Base-by-base conservation (phyloP, 2,329 filamentous ascomycete genomes). In the Cladosporium sp. region DNA sequence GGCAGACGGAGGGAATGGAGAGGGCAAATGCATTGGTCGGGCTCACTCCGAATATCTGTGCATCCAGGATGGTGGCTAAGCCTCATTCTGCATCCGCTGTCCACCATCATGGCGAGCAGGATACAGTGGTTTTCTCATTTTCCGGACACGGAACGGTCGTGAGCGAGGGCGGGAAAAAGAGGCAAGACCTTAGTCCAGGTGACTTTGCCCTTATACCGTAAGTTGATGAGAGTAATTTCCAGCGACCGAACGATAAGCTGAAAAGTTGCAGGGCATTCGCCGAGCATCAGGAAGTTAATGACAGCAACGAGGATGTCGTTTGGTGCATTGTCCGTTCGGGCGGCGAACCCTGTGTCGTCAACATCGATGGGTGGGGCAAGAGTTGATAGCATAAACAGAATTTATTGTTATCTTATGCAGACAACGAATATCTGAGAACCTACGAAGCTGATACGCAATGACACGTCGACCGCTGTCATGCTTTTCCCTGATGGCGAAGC, bases 31-130 rank as follows among this genome's bases (percentile, higher is more conserved):
- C 84, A n/a, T 76, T 89, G 45, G 75, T 84, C 43, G 76, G 80
- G 63, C 78, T 81, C 65, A 83, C 79, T 50, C 79, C 84, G 55
- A 79, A 78, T 55, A 78, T 89, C 68, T 87, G 85, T 64, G 83
- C 83, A 31, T 82, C 82, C 43, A 77, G 84, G 80, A 69, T 72
- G 79, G 78, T 83, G 37, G 80, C 84, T 2, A 80, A 81, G 58
- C 82, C 85, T 6, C 77, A 79, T 49, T 81, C 81, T 28, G 70
- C 76, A 2, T 83, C 82, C 0, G 77, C 80, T 5, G 74, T 89
- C 18, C 83, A 85, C 57, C 85, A 89, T 61, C 83, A 88, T 61
- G 84, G 83, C 51, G 78, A 83, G 63, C 82, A 87, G 75, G 84
- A 89, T 58, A 83, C 83, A 7, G 84, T 89, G 49, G 77, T 88